Conservation (phyloP, 352 stramenopile genomes). For the Globisporangium apiculatum region DNA sequence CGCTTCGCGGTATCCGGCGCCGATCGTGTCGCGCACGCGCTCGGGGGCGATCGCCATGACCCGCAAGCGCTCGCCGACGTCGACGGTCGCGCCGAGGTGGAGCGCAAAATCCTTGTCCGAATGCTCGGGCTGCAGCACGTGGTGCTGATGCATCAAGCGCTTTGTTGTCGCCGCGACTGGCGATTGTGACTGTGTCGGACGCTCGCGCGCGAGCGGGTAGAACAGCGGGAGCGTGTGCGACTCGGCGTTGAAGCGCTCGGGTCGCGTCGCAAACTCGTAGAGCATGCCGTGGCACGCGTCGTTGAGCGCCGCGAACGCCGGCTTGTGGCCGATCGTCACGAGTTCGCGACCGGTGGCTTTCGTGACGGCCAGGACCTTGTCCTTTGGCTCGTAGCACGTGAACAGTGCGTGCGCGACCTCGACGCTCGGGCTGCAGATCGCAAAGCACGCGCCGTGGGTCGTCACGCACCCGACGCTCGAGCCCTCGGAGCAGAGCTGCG, state of each 20-base stretch:
- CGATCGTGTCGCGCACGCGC: conserved; percentile 40
- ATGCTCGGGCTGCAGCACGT: conserved; percentile 68
- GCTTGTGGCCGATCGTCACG: conserved; percentile 58
- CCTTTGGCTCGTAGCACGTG: conserved; percentile 76
- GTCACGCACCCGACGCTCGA: conserved; percentile 54
- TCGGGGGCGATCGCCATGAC: conserved; percentile 69
- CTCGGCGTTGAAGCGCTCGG: conserved; percentile 60
- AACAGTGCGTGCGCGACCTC: conserved; percentile 75
- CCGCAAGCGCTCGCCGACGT: conserved; percentile 53
- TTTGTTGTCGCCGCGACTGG: conserved; percentile 12
- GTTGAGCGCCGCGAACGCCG: conserved; percentile 64
- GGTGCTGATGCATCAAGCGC: conserved; percentile 29
- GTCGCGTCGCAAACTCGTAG: conserved; percentile 48
- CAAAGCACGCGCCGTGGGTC: conserved; percentile 62
- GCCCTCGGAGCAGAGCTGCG: conserved; percentile 75
- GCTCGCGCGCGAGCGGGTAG: conserved; percentile 60
- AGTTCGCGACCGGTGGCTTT: conserved; percentile 59
- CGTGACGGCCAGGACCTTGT: conserved; percentile 59
- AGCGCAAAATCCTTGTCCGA: conserved; percentile 42
- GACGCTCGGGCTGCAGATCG: conserved; percentile 72
- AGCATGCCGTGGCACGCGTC: conserved; percentile 70
- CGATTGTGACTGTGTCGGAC: not conserved
- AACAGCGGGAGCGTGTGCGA: conserved; percentile 60
- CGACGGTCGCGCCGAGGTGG: conserved; percentile 45
- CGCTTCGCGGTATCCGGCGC: conserved; percentile 44